phyloP scores from a whole-genome alignment of 257 asterid species.

The Hygrophila difformis region DNA sequence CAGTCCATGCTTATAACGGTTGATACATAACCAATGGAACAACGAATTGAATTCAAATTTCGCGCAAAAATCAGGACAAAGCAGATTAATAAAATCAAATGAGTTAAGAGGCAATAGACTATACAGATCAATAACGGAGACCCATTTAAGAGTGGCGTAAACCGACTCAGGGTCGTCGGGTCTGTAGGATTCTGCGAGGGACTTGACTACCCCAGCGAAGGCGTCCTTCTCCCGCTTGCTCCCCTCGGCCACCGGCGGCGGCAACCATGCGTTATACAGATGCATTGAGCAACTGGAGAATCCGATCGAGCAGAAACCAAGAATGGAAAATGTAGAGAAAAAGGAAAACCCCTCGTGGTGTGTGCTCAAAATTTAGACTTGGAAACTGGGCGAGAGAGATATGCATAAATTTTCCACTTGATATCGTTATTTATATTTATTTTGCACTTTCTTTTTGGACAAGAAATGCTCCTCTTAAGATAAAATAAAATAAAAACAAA shows the following conservation, averaged over 20 bases:
- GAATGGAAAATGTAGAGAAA: too few species aligned
- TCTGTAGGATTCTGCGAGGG: constrained; percentile 57
- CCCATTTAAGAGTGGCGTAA: constrained; percentile 80
- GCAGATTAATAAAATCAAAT: background rate
- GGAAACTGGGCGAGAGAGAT: too few species aligned
- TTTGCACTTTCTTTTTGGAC: too few species aligned
- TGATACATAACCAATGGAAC: constrained; percentile 6
- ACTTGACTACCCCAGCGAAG: constrained; percentile 61
- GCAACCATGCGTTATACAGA: constrained; percentile 92
- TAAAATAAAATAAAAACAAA: too few species aligned
- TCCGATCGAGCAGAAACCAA: constrained; percentile 7
- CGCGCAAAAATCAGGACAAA: background rate
- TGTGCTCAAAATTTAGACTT: too few species aligned
- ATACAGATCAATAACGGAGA: constrained; percentile 84
- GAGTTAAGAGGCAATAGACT: constrained; percentile 21
- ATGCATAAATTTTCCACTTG: too few species aligned
- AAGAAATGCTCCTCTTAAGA: too few species aligned
- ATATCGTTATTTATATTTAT: too few species aligned
- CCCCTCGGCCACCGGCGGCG: constrained; percentile 97
- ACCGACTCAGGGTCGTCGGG: constrained; percentile 87
- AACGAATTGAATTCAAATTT: constrained; percentile 2
- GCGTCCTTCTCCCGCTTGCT: constrained; percentile 72
- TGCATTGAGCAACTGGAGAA: constrained; percentile 42
- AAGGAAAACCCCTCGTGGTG: too few species aligned
- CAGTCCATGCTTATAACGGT: background rate